A percentile compares a stretch with the other conserved stretches of the same genome.
Evolutionary conservation across 2,329 filamentous ascomycete genomes (phyloP).

Genomic region (Corinectria fuckeliana): DNA sequence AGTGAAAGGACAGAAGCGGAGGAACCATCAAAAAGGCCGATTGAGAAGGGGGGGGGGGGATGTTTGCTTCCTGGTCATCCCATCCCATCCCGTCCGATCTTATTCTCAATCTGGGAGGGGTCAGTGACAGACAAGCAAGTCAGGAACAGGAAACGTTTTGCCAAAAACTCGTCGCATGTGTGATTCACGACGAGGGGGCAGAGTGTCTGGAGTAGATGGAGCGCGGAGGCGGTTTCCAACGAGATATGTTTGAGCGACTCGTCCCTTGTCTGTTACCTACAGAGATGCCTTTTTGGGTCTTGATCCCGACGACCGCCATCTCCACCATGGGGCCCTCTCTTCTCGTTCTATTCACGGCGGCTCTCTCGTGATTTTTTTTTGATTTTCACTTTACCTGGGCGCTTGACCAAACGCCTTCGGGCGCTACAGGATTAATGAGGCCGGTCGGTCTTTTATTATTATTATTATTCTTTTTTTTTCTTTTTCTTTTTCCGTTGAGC

Average conservation of each 20-base stretch:
- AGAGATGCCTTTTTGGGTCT: neutral
- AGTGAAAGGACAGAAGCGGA: neutral
- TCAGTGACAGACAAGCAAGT: constrained; percentile 6
- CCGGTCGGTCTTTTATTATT: too few species aligned
- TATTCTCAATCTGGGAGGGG: neutral
- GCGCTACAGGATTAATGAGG: constrained; percentile 13
- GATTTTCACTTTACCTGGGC: too few species aligned
- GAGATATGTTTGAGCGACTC: constrained; percentile 12
- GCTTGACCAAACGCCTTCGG: constrained; percentile 16
- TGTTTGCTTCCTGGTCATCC: constrained; percentile 2
- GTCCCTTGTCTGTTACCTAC: neutral
- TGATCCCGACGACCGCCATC: neutral
- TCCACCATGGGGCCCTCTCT: neutral
- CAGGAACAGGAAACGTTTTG: constrained; percentile 5
- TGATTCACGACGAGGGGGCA: neutral
- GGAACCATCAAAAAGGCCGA: constrained; percentile 3
- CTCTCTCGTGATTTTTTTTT: too few species aligned
- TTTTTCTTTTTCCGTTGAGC: too few species aligned
- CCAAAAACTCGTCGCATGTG: constrained; percentile 1
- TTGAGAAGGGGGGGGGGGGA: neutral
- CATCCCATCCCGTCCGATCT: neutral
- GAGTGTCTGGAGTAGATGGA: constrained; percentile 7
- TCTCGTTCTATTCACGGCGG: too few species aligned
- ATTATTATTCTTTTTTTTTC: too few species aligned
- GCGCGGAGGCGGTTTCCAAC: neutral